These are phyloP conservation scores for Calamus simplicifolius DNA, from an alignment of 176 grass and related monocot species.

Conservation along the genomic window DNA sequence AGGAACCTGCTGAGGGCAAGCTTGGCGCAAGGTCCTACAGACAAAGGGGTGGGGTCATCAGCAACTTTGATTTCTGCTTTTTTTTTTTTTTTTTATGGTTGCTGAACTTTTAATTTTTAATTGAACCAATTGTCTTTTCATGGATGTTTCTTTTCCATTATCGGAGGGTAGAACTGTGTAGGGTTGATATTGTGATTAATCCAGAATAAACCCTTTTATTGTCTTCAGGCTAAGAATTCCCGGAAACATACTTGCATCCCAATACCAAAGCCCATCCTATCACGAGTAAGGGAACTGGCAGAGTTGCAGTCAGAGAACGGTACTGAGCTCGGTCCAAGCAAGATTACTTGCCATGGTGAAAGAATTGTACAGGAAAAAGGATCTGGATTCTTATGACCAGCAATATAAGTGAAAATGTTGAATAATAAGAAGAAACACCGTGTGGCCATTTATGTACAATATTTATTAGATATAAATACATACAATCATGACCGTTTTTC, in stretches of 20 bases:
- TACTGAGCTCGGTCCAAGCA: conserved; percentile 23
- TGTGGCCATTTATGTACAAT: no score
- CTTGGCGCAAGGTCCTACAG: conserved; percentile 39
- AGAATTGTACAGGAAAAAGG: conserved; percentile 59
- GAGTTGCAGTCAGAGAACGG: conserved; percentile 44
- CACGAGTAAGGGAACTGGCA: conserved; percentile 68
- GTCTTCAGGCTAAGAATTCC: conserved; percentile 39
- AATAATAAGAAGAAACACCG: neutral
- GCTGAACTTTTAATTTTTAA: neutral
- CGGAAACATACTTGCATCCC: conserved; percentile 67
- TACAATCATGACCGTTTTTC: no score
- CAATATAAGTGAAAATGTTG: conserved; percentile 5
- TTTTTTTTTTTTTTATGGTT: neutral
- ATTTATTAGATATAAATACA: no score
- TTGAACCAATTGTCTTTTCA: no score
- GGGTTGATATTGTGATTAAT: no score
- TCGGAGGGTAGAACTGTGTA: no score
- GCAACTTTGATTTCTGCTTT: neutral
- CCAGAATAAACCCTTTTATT: neutral
- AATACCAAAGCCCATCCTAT: conserved; percentile 65
- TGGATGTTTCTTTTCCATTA: no score
- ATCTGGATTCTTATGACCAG: conserved; percentile 75
- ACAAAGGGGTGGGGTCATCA: conserved; percentile 50
- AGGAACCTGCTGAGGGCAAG: conserved; percentile 90
- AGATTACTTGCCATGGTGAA: conserved; percentile 25